Evolutionary conservation across 192 early-diverging fungal genomes (phyloP).

Genomic region (Chytriomyces sp.): DNA sequence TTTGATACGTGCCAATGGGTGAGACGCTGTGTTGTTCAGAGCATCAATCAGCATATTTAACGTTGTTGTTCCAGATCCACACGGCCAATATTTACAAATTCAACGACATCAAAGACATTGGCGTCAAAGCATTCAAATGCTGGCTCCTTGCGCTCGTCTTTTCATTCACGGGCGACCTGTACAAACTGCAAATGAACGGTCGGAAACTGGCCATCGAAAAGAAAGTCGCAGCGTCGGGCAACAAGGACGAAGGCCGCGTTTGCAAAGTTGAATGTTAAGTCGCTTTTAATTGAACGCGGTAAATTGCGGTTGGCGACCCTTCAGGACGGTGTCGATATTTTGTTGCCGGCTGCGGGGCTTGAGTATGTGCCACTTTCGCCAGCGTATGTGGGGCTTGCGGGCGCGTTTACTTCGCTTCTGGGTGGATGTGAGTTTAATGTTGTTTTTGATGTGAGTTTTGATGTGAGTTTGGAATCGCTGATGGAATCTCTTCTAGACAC

Average conservation of each 20-base stretch:
- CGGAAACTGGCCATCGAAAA: constrained; percentile 50
- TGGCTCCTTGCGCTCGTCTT: constrained; percentile 76
- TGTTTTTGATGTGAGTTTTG: background rate
- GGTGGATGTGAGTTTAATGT: background rate
- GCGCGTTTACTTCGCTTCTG: constrained; percentile 69
- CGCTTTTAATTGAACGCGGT: constrained; percentile 47
- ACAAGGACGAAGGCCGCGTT: background rate
- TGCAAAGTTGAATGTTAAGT: constrained; percentile 30
- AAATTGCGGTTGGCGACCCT: constrained; percentile 55
- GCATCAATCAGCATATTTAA: no score
- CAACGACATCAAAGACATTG: constrained; percentile 73
- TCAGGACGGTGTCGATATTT: constrained; percentile 73
- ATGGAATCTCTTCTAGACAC: background rate
- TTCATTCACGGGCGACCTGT: constrained; percentile 64
- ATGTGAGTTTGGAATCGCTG: background rate
- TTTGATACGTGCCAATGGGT: constrained; percentile 71
- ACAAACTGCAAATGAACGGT: constrained; percentile 66
- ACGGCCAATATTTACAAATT: no score
- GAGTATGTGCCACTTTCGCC: constrained; percentile 67
- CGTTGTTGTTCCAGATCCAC: no score
- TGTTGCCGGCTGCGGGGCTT: constrained; percentile 69
- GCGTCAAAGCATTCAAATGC: constrained; percentile 62
- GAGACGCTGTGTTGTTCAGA: no score
- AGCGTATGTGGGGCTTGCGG: constrained; percentile 73
- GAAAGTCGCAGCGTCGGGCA: constrained; percentile 4